Base-by-base conservation (phyloP, 352 stramenopile genomes). In the Plasmopara viticola region DNA sequence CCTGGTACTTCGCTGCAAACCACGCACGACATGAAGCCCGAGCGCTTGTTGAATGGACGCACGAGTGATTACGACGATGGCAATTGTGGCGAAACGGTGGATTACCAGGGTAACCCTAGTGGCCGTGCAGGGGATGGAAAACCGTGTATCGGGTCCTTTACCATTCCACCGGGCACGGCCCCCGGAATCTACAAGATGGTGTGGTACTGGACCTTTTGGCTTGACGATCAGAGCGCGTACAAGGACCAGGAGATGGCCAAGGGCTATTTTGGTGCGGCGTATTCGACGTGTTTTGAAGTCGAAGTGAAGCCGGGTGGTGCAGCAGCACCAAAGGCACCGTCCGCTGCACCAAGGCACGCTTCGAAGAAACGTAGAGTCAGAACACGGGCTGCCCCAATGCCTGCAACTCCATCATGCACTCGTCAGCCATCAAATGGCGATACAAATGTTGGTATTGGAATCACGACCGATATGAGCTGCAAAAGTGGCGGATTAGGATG, bases 151-250 rank as follows among this genome's bases (percentile, higher is more conserved):
- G 70, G 76, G 6, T 60, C 62, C 17, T 87, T 87, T 43, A 62
- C 56, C 29, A 63, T 85, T 37, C 73, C 76, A 0, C 46, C 41
- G 6, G 70, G 70, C 20, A 82, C 71, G 0, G 15, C 65, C 8
- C 56, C 73, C 0, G 76, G 76, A 12, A 62, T 77, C 35, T 87
- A 84, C 60, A 76, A 78, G 30, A 75, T 85, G 57, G 76, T 87
- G 8, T 87, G 76, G 76, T 85, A 78, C 53, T 87, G 76, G 76
- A 83, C 72, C 40, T 86, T 83, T 54, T 86, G 78, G 58, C 49
- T 82, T 5, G 68, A 82, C 30, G 52, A 84, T 42, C 60, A 66
- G 41, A 34, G 13, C 30, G 54, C 52, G 2, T 86, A 86, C 47
- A 62, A 79, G 5, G 75, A 86, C 44, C 67, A 79, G 44, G 49